Conservation (phyloP, 2,329 filamentous ascomycete species). For the Ilyonectria mors-panacis region DNA sequence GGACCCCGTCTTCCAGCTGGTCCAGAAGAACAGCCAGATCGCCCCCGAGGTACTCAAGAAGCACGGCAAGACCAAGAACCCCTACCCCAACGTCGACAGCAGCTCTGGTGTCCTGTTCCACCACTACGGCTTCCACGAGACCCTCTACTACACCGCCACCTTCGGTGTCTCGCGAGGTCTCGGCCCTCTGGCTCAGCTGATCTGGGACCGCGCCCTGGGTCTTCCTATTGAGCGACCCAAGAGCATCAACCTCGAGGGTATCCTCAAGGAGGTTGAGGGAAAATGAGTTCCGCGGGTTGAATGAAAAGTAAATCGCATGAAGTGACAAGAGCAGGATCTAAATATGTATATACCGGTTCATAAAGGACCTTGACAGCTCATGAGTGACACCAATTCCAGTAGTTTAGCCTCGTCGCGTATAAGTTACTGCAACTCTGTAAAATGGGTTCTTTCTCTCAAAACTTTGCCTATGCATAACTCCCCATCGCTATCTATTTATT, state of each 20-base stretch:
- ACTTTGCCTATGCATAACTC: not conserved
- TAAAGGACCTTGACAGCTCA: constrained; percentile 34
- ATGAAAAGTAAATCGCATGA: constrained; percentile 24
- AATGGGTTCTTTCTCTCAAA: not conserved
- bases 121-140: constrained; percentile 98
- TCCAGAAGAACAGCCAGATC: constrained; percentile 93
- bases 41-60: constrained; percentile 91
- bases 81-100: constrained; percentile 96
- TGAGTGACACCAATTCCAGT: constrained; percentile 36
- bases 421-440: not conserved
- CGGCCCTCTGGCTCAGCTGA: constrained; percentile 91
- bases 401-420: not conserved
- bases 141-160: constrained; percentile 89
- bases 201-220: constrained; percentile 95
- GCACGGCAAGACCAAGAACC: constrained; percentile 99
- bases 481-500: not conserved
- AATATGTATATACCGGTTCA: constrained; percentile 43
- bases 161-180: constrained; percentile 80
- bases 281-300: constrained; percentile 49
- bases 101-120: constrained; percentile 96
- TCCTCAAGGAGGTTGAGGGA: constrained; percentile 77
- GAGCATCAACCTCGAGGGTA: constrained; percentile 92
- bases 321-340: constrained; percentile 30
- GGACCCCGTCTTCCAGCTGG: constrained; percentile 93
- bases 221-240: constrained; percentile 98